Percentiles rank a stretch among this genome's conserved stretches.
These are phyloP conservation scores for Trichoderma aggressivum DNA, from an alignment of 2,329 filamentous ascomycete species.

Conservation along the genomic window DNA sequence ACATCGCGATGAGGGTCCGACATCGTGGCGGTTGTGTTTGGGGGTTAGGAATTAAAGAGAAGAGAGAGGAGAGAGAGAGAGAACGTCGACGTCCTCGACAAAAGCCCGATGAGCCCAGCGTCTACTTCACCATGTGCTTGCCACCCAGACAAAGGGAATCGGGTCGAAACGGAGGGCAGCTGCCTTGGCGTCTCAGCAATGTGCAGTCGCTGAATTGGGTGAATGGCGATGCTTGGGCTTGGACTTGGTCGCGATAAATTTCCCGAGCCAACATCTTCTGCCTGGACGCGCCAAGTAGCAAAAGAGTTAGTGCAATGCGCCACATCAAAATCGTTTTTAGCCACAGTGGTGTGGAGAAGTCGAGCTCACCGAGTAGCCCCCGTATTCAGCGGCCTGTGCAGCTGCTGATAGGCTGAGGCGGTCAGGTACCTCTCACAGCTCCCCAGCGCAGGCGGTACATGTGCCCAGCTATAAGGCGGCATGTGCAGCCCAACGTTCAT, in stretches of 20 bases:
- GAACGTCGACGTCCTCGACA: conserved; percentile 37
- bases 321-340: conserved; percentile 2
- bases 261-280: conserved; percentile 30
- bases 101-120: conserved; percentile 34
- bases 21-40: conserved; percentile 50
- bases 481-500: neutral
- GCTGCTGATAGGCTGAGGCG: neutral
- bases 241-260: conserved; percentile 35
- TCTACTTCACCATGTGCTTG: conserved; percentile 36
- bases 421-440: neutral
- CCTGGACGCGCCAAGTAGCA: conserved; percentile 15
- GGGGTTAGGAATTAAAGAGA: conserved; percentile 22
- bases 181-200: conserved; percentile 23
- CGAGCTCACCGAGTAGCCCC: neutral
- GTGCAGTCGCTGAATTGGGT: conserved; percentile 25
- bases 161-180: conserved; percentile 19
- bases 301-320: conserved; percentile 18
- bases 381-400: neutral
- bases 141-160: conserved; percentile 22
- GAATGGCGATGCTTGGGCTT: conserved; percentile 17
- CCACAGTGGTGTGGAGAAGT: conserved; percentile 17
- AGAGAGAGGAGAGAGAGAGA: conserved; percentile 25
- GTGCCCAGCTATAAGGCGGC: neutral
- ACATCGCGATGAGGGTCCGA: conserved; percentile 76
- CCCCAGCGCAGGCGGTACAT: neutral